Evolutionary conservation across 1,139 yeast genomes (phyloP), one percentile per base, ranked within the genome.

Genomic region (Chernovozyma aurita): DNA sequence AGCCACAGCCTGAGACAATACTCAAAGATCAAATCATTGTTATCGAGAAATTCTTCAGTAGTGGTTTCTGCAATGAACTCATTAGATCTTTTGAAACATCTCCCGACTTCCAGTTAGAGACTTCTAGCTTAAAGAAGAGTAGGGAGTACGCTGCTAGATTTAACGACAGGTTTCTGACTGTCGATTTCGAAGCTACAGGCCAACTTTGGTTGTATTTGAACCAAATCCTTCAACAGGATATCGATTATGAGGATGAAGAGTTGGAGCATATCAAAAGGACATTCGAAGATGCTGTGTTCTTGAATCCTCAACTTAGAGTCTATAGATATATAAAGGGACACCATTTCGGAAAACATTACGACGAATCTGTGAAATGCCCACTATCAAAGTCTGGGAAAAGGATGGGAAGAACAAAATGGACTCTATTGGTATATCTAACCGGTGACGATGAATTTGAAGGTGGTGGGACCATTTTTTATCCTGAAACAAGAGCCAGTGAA

Each of bases 301-400:
- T 79, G 31, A 78, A 79, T 43, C 78, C 81, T 1, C 78, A 78
- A 42, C 52, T 80, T 14, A 50, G 86, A 28, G 57, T 79, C 2
- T 80, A 80, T 49, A 49, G 85, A 34, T 80, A 80, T 50, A 50
- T 54, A 4, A 65, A 67, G 40, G 85, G 84, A 0, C 84, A 80
- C 41, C 78, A 71, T 51, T 80, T 80, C 46, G 81, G 77, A 4
- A 67, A 73, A 43, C 85, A 80, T 49, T 79, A 77, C 46, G 86
- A 80, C 46, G 85, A 79, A 33, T 65, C 78, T 9, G 82, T 77
- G 2, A 40, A 42, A 4, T 69, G 71, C 30, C 45, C 55, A 4
- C 43, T 47, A 22, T 42, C 44, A 2, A 46, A 45, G n/a, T 16
- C 36, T 18, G 34, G 54, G 45, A 9, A 46, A 37, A 29, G 38